Evolutionary conservation across 73 alveolate genomes (phyloP).

Genomic region (Symbiodinium pilosum): DNA sequence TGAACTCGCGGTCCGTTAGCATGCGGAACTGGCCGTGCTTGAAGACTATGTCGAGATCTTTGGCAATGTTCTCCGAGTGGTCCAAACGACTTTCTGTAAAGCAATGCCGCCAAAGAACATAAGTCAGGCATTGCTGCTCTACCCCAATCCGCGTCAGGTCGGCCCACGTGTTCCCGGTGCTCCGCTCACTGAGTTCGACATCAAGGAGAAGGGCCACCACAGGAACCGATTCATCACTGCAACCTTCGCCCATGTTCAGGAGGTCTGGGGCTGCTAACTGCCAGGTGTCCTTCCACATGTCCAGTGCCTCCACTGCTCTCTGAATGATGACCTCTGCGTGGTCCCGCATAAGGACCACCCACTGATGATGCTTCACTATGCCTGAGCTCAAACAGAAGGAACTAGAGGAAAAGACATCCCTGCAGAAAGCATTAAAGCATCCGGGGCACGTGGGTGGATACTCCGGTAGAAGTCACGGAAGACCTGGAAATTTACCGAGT

Average conservation of each 20-base stretch:
- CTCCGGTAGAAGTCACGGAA: conserved; percentile 74
- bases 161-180: conserved; percentile 70
- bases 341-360: conserved; percentile 78
- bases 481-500: too few species aligned
- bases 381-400: neutral
- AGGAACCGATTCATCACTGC: conserved; percentile 91
- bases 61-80: conserved; percentile 83
- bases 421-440: too few species aligned
- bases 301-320: conserved; percentile 48
- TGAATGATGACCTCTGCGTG: conserved; percentile 67
- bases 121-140: conserved; percentile 90
- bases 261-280: conserved; percentile 86
- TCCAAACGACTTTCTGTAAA: conserved; percentile 82
- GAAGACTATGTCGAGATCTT: conserved; percentile 52
- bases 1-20: conserved; percentile 89
- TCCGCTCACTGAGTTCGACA: conserved; percentile 50
- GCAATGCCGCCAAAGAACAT: conserved; percentile 85
- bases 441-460: conserved; percentile 13
- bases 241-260: conserved; percentile 91
- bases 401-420: neutral
- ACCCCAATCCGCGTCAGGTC: conserved; percentile 65
- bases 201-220: conserved; percentile 48
- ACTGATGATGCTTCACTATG: neutral
- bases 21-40: conserved; percentile 76
- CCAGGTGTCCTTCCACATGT: conserved; percentile 49